A percentile compares a stretch with the other conserved stretches of the same genome.
Evolutionary conservation across 148 eudicot species (phyloP).

Genomic region (Nepenthes gracilis): DNA sequence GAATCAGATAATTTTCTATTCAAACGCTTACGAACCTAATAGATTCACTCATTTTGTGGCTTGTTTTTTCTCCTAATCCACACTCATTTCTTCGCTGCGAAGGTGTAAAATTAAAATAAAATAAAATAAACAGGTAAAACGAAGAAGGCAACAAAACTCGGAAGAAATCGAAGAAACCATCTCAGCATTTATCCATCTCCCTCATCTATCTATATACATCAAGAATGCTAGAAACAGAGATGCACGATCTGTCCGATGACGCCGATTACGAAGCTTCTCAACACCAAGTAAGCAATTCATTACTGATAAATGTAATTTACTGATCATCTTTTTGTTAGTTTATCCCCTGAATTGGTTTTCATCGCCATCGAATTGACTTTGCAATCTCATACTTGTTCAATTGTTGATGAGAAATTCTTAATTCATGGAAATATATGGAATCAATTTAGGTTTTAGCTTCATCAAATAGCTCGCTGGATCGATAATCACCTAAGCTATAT

Average conservation of each 20-base stretch:
- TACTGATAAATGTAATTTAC: neutral
- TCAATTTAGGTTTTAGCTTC: neutral
- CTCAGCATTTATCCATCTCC: neutral
- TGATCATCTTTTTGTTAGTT: neutral
- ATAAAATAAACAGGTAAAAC: too few relatives aligned
- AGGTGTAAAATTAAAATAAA: too few relatives aligned
- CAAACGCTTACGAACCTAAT: too few relatives aligned
- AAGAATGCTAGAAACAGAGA: constrained; percentile 32
- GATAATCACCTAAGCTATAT: neutral
- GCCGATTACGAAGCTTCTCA: constrained; percentile 49
- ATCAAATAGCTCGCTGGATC: too few relatives aligned
- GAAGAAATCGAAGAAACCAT: too few relatives aligned
- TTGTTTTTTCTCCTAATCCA: too few relatives aligned
- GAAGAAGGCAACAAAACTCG: too few relatives aligned
- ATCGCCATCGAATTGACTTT: neutral
- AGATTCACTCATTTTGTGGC: too few relatives aligned
- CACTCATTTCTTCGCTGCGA: too few relatives aligned
- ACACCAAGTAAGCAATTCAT: constrained; percentile 26
- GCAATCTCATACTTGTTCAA: constrained; percentile 1
- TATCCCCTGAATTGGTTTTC: too few relatives aligned
- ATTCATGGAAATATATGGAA: neutral
- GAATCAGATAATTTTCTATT: too few relatives aligned
- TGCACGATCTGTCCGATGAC: constrained; percentile 40
- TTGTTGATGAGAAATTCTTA: neutral
- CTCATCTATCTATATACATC: neutral